A percentile compares a stretch with the other conserved stretches of the same genome.
These are phyloP conservation scores for Amanita molliuscula DNA, from an alignment of 768 basidiomycete genomes.

Conservation along the genomic window DNA sequence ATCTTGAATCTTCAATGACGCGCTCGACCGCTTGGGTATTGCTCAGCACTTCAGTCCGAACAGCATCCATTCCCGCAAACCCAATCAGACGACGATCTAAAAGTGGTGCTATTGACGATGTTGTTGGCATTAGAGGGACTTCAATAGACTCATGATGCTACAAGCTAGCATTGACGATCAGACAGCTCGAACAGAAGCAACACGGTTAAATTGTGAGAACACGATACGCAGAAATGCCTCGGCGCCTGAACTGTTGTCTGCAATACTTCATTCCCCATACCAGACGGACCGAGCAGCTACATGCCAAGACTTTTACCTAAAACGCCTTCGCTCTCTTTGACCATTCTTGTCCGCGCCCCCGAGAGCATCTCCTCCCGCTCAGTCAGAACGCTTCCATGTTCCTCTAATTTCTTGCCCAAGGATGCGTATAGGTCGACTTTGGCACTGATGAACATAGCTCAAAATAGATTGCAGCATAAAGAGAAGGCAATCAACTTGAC, in stretches of 20 bases:
- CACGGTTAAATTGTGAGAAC: not conserved
- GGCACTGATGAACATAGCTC: slow-evolving; percentile 17
- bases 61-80: too few relatives aligned
- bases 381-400: slow-evolving; percentile 27
- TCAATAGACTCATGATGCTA: too few relatives aligned
- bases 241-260: not conserved
- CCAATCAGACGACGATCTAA: too few relatives aligned
- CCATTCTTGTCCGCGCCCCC: slow-evolving; percentile 24
- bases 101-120: too few relatives aligned
- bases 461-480: slow-evolving; percentile 9
- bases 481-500: slow-evolving; percentile 25
- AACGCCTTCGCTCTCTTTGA: slow-evolving; percentile 30
- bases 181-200: not conserved
- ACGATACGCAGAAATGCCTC: too few relatives aligned
- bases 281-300: not conserved
- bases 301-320: slow-evolving; percentile 14
- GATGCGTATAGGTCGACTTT: slow-evolving; percentile 38
- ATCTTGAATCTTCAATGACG: too few relatives aligned
- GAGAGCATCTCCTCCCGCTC: slow-evolving; percentile 31
- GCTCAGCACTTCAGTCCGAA: too few relatives aligned
- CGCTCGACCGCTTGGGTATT: too few relatives aligned
- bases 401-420: slow-evolving; percentile 30
- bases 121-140: too few relatives aligned
- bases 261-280: not conserved
- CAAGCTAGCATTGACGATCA: too few relatives aligned